Evolutionary conservation across 202 grass and related monocot species (phyloP), one percentile per base, ranked within the genome.

Genomic region (Musa balbisiana): DNA sequence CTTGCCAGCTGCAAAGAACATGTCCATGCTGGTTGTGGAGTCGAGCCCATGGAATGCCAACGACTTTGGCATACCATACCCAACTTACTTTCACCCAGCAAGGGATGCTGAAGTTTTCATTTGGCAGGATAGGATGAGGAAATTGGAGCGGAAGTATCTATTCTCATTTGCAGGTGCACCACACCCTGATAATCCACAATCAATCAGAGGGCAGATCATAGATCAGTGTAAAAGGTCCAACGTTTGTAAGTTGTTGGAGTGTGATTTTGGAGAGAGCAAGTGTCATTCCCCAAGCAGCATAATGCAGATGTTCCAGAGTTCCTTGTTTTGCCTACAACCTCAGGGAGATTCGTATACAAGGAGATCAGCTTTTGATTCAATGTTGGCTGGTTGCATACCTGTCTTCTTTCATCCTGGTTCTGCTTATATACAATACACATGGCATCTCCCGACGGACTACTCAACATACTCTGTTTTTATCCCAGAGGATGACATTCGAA

Each of bases 331-430:
- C 75, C 73, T 97, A 81, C 93, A 97, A 81, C 93, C 93, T 6
- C 93, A 97, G 78, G 93, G 93, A 71, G 93, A 97, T 82, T 93
- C 90, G 16, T 97, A 93, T n/a, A n/a, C n/a, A n/a, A n/a, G n/a
- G n/a, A n/a, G n/a, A n/a, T n/a, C n/a, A n/a, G n/a, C n/a, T n/a
- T 97, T 97, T 17, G 93, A 97, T 77, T 97, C 93, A 0, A 97
- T 97, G 82, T 69, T 97, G 71, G 93, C 93, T 24, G 93, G 93
- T 24, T 97, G 93, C 62, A 84, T 97, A 80, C 93, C 93, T 60
- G 93, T 97, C 82, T 93, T 97, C 86, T 97, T 97, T 75, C 93
- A 97, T 85, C 93, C 93, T 3, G 93, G 93, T 73, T 97, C 93
- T 53, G 93, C 93, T 0, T 97, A 93, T 49, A 85, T 87, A 69